Evolutionary conservation across 345 rosid genomes (phyloP), one percentile per base, ranked within the genome.

Genomic region (Xanthoceras sorbifolium): DNA sequence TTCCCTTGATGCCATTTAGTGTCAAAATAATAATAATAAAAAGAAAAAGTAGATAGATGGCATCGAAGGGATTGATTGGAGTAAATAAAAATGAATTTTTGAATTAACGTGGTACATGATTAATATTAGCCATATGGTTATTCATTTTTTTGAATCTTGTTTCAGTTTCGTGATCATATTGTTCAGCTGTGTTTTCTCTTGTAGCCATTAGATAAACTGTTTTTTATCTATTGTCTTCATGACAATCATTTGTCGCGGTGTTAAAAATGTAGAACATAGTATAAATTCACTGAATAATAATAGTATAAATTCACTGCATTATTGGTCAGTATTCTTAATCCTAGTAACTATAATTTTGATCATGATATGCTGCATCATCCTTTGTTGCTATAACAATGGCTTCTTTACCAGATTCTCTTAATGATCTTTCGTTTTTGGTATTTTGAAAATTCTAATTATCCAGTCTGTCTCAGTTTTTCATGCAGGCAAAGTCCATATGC

Each of bases 401-500:
- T 55, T 71, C 64, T 55, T 48, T 12, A 22, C 34, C 60, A 0
- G 3, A 22, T 55, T 71, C 44, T 71, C 50, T 57, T 34, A 6
- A n/a, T 34, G 12, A 34, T 71, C 17, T 20, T 14, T 57, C 50
- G 4, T 34, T 26, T 17, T 17, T 7, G 5, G 4, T 48, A n/a
- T 29, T 48, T 46, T 28, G 32, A 34, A 48, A 36, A 18, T 74
- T 67, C 68, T 85, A 67, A 80, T 50, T 42, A 38, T 6, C 36
- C 23, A 40, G 36, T 71, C 48, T 77, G 32, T 69, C 78, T 17
- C 88, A 96, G 98, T 96, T 96, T 82, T 89, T 92, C 76, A 89
- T 91, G 92, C 97, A 94, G 94, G 97, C 98, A 65, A 94, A 92
- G 88, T 76, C 87, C 63, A 91, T 93, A 71, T 94, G 97, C 76